These are phyloP conservation scores for Globisporangium ultimum DNA, from an alignment of 352 stramenopile genomes.

Conservation along the genomic window DNA sequence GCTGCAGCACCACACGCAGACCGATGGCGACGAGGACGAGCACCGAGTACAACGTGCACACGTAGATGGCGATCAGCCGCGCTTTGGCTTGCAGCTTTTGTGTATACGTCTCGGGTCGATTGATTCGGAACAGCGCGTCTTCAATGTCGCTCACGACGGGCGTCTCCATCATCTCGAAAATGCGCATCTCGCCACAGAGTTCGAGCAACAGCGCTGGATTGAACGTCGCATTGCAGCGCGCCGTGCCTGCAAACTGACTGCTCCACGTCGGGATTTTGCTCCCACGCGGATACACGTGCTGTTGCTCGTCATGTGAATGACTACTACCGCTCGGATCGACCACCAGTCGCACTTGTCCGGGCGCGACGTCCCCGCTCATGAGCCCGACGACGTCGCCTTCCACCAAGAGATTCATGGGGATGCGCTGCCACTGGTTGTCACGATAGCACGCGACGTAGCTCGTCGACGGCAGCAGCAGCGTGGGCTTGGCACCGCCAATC, in stretches of 20 bases:
- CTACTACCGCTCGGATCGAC: slow-evolving; percentile 9
- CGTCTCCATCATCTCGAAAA: slow-evolving; percentile 86
- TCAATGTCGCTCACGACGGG: slow-evolving; percentile 76
- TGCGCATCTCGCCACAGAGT: slow-evolving; percentile 82
- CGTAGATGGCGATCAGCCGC: slow-evolving; percentile 44
- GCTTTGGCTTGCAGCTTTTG: slow-evolving; percentile 72
- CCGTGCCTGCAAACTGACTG: slow-evolving; percentile 33
- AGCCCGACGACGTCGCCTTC: slow-evolving; percentile 75
- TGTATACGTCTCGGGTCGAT: slow-evolving; percentile 62
- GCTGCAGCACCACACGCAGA: slow-evolving; percentile 60
- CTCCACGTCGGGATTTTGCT: slow-evolving; percentile 60
- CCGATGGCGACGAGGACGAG: slow-evolving; percentile 66
- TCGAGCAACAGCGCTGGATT: slow-evolving; percentile 66
- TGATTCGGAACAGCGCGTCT: slow-evolving; percentile 74
- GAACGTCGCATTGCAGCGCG: slow-evolving; percentile 74
- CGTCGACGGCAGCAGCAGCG: slow-evolving; percentile 72
- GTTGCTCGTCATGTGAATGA: not conserved
- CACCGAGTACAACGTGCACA: slow-evolving; percentile 69
- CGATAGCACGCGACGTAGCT: slow-evolving; percentile 80
- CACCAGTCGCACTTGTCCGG: slow-evolving; percentile 53
- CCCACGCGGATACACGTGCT: slow-evolving; percentile 40
- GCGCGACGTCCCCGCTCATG: slow-evolving; percentile 81
- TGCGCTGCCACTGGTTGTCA: slow-evolving; percentile 73
- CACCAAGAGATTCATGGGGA: slow-evolving; percentile 84
- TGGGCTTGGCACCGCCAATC: slow-evolving; percentile 26